Percentiles rank a stretch among this genome's conserved stretches.
Conservation (phyloP, 192 early-diverging fungal species). For the Entomortierella chlamydospora region DNA sequence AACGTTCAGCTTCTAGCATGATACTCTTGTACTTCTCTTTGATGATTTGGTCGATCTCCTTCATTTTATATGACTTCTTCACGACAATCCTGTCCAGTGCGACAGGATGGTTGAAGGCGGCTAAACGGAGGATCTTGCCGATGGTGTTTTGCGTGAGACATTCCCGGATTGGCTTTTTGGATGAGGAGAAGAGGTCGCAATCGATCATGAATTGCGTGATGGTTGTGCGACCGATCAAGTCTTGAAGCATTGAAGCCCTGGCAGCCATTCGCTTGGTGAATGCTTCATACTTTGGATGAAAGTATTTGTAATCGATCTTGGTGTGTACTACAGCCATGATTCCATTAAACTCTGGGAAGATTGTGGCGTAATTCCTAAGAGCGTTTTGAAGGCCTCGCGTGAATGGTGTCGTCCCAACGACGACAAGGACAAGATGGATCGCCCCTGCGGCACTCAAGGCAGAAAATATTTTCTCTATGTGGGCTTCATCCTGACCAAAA, state of each 20-base stretch:
- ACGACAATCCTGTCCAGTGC: neutral
- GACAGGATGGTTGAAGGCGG: slow-evolving; percentile 3
- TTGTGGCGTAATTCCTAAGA: slow-evolving; percentile 4
- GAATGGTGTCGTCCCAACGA: neutral
- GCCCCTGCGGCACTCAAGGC: neutral
- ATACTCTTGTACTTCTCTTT: slow-evolving; percentile 3
- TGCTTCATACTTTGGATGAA: neutral
- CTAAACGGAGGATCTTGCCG: slow-evolving; percentile 4
- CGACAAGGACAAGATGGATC: slow-evolving; percentile 17
- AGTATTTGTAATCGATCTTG: slow-evolving; percentile 8
- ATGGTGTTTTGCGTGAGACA: slow-evolving; percentile 26
- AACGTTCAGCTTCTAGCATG: neutral
- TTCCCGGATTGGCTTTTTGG: slow-evolving; percentile 11
- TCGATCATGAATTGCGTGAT: slow-evolving; percentile 16
- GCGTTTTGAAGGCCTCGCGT: neutral
- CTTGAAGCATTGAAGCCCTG: neutral
- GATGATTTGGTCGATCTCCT: slow-evolving; percentile 7
- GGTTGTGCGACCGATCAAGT: slow-evolving; percentile 4
- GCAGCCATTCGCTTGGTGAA: neutral
- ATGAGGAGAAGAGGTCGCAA: slow-evolving; percentile 3
- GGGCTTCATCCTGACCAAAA: neutral
- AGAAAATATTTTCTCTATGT: neutral
- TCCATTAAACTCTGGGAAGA: slow-evolving; percentile 10
- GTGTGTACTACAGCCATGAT: slow-evolving; percentile 12
- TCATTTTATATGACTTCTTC: slow-evolving; percentile 17